Evolutionary conservation across 768 basidiomycete species (phyloP).

Genomic region (Phanerochaete sordida): DNA sequence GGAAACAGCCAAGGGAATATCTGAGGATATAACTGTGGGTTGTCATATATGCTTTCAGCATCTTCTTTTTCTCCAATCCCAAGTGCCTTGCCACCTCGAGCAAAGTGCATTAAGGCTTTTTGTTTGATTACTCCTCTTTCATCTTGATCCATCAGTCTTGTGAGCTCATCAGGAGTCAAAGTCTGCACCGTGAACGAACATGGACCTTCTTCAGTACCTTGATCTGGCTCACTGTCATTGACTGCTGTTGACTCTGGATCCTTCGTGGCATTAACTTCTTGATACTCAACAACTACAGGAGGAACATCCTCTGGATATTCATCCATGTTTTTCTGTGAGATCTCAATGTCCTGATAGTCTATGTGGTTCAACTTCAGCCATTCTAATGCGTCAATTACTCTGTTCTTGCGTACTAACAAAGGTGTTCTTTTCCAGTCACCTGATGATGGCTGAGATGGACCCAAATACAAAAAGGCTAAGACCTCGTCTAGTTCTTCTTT

Average conservation of each 20-base stretch:
- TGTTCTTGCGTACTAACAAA: conserved; percentile 19
- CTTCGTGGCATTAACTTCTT: background rate
- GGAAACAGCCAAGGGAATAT: conserved; percentile 42
- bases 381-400: conserved; percentile 11
- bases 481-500: conserved; percentile 16
- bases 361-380: conserved; percentile 20
- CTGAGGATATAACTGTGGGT: conserved; percentile 31
- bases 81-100: conserved; percentile 16
- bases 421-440: conserved; percentile 23
- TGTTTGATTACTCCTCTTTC: background rate
- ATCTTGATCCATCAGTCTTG: conserved; percentile 25
- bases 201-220: conserved; percentile 16
- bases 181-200: conserved; percentile 13
- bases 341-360: conserved; percentile 5
- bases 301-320: conserved; percentile 15
- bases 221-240: background rate
- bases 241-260: background rate
- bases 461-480: conserved; percentile 29
- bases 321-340: background rate
- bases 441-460: conserved; percentile 22
- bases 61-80: conserved; percentile 25
- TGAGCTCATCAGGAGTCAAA: conserved; percentile 22
- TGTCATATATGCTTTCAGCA: conserved; percentile 30
- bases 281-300: conserved; percentile 12
- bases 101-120: background rate